phyloP scores from a whole-genome alignment of 495 filamentous ascomycete genomes.

The Pseudomonodictys pantanalensis region DNA sequence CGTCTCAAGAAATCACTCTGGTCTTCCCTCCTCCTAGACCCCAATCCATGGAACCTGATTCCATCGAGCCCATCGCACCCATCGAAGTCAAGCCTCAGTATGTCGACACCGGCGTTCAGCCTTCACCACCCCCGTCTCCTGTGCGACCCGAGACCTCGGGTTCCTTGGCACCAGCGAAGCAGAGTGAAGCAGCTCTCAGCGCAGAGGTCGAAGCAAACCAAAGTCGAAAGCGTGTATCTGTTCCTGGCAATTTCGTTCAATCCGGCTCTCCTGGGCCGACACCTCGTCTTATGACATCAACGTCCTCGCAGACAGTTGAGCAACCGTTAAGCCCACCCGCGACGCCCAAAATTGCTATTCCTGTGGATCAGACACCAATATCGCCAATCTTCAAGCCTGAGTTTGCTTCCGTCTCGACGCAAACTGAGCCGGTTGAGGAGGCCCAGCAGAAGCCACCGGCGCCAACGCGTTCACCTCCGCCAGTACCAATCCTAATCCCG shows the following conservation, averaged over 20 bases:
- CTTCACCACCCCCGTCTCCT: constrained; percentile 76
- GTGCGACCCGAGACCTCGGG: constrained; percentile 31
- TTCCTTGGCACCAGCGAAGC: constrained; percentile 3
- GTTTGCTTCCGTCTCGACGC: constrained; percentile 63
- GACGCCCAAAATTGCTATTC: constrained; percentile 52
- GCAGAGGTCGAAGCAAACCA: constrained; percentile 68
- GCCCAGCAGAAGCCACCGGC: constrained; percentile 37
- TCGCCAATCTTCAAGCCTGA: constrained; percentile 26
- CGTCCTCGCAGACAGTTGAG: constrained; percentile 67
- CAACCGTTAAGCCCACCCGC: constrained; percentile 66
- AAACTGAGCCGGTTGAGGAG: constrained; percentile 59
- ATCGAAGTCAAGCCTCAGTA: constrained; percentile 45
- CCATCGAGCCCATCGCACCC: not conserved
- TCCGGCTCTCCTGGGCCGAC: constrained; percentile 12
- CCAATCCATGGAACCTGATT: too few relatives aligned
- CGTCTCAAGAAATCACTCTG: constrained; percentile 15
- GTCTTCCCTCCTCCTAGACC: constrained; percentile 22
- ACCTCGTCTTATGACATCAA: constrained; percentile 60
- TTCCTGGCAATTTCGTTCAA: constrained; percentile 33
- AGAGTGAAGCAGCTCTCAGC: constrained; percentile 39
- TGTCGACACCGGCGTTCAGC: constrained; percentile 75
- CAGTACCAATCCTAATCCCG: constrained; percentile 50
- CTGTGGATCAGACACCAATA: constrained; percentile 36
- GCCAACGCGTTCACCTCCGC: constrained; percentile 33
- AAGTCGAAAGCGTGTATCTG: constrained; percentile 60